Evolutionary conservation across 2,329 filamentous ascomycete genomes (phyloP).

Genomic region (Sporothrix sp.): DNA sequence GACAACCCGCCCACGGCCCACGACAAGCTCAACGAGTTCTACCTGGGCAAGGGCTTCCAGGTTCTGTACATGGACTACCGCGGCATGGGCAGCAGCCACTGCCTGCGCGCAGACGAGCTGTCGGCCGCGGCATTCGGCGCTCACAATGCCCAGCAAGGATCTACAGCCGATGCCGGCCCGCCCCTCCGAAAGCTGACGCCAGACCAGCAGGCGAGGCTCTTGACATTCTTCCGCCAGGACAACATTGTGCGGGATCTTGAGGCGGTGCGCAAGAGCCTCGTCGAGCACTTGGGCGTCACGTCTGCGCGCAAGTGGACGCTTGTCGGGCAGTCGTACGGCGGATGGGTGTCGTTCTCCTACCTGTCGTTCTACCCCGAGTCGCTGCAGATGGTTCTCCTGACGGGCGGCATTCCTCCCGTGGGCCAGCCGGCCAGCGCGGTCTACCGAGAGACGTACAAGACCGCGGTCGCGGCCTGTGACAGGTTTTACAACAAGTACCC

Average conservation of each 20-base stretch:
- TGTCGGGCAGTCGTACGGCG: slow-evolving; percentile 64
- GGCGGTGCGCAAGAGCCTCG: slow-evolving; percentile 53
- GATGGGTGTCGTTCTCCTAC: slow-evolving; percentile 62
- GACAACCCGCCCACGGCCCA: slow-evolving; percentile 24
- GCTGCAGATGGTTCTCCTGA: slow-evolving; percentile 53
- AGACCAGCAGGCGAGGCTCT: background rate
- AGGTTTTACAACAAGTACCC: slow-evolving; percentile 57
- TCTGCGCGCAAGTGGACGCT: slow-evolving; percentile 50
- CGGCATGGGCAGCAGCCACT: slow-evolving; percentile 58
- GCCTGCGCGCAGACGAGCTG: slow-evolving; percentile 47
- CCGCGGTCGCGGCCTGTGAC: slow-evolving; percentile 49
- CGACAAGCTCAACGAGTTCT: slow-evolving; percentile 40
- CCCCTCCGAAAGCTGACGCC: background rate
- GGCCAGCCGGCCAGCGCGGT: slow-evolving; percentile 50
- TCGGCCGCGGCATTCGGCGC: slow-evolving; percentile 24
- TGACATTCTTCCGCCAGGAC: slow-evolving; percentile 54
- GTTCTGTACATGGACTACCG: slow-evolving; percentile 61
- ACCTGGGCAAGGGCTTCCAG: slow-evolving; percentile 58
- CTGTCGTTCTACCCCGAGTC: slow-evolving; percentile 56
- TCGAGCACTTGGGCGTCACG: slow-evolving; percentile 19
- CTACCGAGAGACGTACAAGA: slow-evolving; percentile 48
- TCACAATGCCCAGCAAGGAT: background rate
- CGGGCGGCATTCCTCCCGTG: slow-evolving; percentile 58
- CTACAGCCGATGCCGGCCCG: background rate
- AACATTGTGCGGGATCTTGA: slow-evolving; percentile 67